Conservation (phyloP, 1,139 yeast species). For the Protomyces lactucae-debilis region DNA sequence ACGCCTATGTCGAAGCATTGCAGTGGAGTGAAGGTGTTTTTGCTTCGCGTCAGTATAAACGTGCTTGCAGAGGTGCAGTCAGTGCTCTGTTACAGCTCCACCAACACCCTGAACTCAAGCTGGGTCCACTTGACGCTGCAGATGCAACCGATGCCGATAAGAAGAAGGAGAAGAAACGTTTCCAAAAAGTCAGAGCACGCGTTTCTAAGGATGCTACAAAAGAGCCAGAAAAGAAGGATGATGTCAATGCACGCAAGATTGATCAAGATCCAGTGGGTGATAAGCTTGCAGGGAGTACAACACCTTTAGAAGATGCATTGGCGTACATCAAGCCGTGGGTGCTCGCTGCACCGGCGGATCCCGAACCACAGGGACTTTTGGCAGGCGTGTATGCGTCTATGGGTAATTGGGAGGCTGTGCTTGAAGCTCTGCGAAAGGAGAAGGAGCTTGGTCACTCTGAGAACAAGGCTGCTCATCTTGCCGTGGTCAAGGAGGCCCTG, state of each 20-base stretch:
- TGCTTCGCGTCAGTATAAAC: slow-evolving; percentile 61
- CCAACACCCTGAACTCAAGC: slow-evolving; percentile 32
- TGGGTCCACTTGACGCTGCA: slow-evolving; percentile 25
- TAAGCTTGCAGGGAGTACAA: slow-evolving; percentile 38
- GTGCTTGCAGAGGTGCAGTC: slow-evolving; percentile 66
- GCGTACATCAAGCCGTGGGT: slow-evolving; percentile 42
- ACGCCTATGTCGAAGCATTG: slow-evolving; percentile 70
- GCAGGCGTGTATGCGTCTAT: slow-evolving; percentile 43
- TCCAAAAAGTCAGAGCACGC: slow-evolving; percentile 34
- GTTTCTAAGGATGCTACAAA: slow-evolving; percentile 31
- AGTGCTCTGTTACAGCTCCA: slow-evolving; percentile 52
- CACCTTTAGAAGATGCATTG: slow-evolving; percentile 44
- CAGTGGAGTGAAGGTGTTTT: slow-evolving; percentile 76
- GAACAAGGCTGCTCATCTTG: neutral
- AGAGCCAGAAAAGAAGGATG: slow-evolving; percentile 33
- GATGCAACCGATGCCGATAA: slow-evolving; percentile 34
- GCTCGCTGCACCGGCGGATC: slow-evolving; percentile 38
- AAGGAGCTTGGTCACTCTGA: neutral
- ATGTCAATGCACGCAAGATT: slow-evolving; percentile 33
- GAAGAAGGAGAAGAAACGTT: slow-evolving; percentile 43
- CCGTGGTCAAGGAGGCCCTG: neutral
- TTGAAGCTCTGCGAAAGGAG: slow-evolving; percentile 44
- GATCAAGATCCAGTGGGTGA: slow-evolving; percentile 49
- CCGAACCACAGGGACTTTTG: slow-evolving; percentile 43
- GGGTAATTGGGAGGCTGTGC: slow-evolving; percentile 48